phyloP scores from a whole-genome alignment of 768 basidiomycete species.

The Gloeostereum incarnatum region DNA sequence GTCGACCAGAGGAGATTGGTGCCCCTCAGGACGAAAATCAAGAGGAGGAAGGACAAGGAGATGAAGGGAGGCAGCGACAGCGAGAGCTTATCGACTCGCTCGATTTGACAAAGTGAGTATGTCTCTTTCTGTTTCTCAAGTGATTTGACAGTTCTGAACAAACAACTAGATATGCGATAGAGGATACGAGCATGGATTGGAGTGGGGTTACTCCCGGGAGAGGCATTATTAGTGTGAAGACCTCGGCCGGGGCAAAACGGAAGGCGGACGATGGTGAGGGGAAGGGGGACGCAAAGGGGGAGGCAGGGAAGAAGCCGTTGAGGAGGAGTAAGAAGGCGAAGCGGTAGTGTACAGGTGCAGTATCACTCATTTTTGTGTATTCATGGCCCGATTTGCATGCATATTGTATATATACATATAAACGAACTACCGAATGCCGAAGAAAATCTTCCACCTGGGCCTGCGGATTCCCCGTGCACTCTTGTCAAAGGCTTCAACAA shows the following conservation, averaged over 20 bases:
- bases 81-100: constrained; percentile 82
- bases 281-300: constrained; percentile 19
- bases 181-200: constrained; percentile 67
- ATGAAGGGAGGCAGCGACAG: constrained; percentile 70
- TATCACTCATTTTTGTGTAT: no score
- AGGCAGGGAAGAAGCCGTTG: constrained; percentile 41
- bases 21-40: constrained; percentile 36
- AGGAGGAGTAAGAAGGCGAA: constrained; percentile 38
- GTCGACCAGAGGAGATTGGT: constrained; percentile 24
- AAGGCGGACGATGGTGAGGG: constrained; percentile 38
- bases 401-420: no score
- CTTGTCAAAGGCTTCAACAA: constrained; percentile 68
- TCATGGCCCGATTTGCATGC: no score
- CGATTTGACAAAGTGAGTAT: constrained; percentile 77
- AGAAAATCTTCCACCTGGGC: constrained; percentile 81
- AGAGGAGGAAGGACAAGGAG: constrained; percentile 72
- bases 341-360: no score
- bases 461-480: constrained; percentile 68
- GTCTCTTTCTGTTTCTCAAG: constrained; percentile 7
- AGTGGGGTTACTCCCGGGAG: constrained; percentile 32
- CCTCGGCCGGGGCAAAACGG: constrained; percentile 62
- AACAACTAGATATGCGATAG: constrained; percentile 58
- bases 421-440: constrained; percentile 64
- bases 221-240: constrained; percentile 41
- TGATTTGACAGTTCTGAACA: constrained; percentile 10